Conservation (phyloP, 331 rosid species). For the Spiraea crenata region DNA sequence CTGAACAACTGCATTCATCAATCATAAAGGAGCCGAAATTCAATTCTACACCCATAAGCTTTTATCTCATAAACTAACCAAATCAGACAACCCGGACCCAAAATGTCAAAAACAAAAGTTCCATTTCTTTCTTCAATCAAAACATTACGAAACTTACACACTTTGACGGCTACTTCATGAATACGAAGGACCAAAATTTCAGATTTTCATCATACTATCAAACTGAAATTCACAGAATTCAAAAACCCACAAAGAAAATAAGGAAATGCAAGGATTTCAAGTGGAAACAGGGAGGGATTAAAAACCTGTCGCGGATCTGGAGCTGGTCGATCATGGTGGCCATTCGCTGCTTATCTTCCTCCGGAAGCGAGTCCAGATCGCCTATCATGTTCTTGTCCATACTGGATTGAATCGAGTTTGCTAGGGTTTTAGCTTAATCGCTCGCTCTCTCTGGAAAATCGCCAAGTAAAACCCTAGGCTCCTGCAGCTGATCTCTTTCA, state of each 20-base stretch:
- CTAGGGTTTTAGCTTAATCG: neutral
- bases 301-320: constrained; percentile 81
- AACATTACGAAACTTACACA: neutral
- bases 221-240: neutral
- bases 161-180: neutral
- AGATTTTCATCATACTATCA: neutral
- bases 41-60: neutral
- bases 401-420: neutral
- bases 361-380: constrained; percentile 63
- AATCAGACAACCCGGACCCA: neutral
- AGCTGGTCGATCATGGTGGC: constrained; percentile 84
- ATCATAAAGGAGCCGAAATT: neutral
- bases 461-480: neutral
- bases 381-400: constrained; percentile 89
- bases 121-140: neutral
- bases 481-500: neutral
- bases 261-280: neutral
- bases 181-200: neutral
- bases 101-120: neutral
- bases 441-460: neutral
- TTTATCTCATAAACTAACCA: too few relatives aligned
- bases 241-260: neutral
- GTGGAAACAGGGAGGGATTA: neutral
- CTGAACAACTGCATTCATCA: neutral
- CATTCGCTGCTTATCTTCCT: constrained; percentile 71